Base-by-base conservation (phyloP, 345 rosid species). In the Gossypium anomalum region DNA sequence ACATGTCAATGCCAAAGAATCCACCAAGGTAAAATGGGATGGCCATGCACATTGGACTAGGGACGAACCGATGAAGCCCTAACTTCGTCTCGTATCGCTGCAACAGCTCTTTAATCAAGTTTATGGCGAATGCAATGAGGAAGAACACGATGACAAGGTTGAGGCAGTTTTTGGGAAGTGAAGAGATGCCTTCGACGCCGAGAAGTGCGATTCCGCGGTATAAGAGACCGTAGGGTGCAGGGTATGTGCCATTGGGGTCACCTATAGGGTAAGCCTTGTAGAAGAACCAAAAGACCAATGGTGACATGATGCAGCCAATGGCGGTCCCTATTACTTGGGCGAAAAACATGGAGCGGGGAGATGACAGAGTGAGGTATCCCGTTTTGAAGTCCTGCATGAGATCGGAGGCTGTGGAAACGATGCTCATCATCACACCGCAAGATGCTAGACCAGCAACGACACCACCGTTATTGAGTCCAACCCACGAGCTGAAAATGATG, bases 401-500 rank as follows among this genome's bases (percentile, higher is more conserved):
- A 78, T 93, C 98, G 13, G 98, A 88, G 9, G 95, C 98, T 23
- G 98, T 93, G 0, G 98, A 88, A n/a, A 93, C 98, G n/a, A 90
- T 93, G 82, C 85, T 91, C 97, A 93, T 93, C 98, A 93, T 93
- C 72, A 93, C 97, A 27, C 97, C 95, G 62, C 98, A 93, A 53
- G 97, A 73, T 0, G 89, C 96, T 12, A 93, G 87, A 3, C 98
- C 98, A 0, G 97, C 98, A 1, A 93, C 61, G 70, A 93, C 74
- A 2, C 98, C 98, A 0, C 98, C 97, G 2, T 81, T 57, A 14
- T 80, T 82, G 0, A 83, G 77, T 22, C 97, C 97, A 43, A 87
- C 92, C 98, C 94, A 93, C 13, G 93, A 80, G 72, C 96, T 89
- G 75, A 92, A 91, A 48, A 89, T 82, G 71, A 93, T 82, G 82